A percentile compares a stretch with the other conserved stretches of the same genome.
These are phyloP conservation scores for Epichloe sp. DNA, from an alignment of 2,329 filamentous ascomycete genomes.

Conservation along the genomic window DNA sequence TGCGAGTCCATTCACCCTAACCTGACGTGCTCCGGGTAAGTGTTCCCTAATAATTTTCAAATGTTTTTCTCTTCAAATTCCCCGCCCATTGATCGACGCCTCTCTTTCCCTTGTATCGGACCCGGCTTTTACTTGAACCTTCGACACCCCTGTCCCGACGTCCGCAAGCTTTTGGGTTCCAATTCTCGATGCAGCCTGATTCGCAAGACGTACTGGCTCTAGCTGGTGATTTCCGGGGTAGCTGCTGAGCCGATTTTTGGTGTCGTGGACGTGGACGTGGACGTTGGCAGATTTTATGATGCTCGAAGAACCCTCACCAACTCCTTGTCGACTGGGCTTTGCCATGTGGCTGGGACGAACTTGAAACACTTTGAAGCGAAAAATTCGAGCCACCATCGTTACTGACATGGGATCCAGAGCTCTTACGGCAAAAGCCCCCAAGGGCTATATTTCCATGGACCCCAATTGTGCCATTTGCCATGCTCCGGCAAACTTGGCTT, in stretches of 20 bases:
- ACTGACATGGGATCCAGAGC: constrained; percentile 42
- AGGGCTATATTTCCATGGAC: constrained; percentile 48
- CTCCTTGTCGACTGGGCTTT: not conserved
- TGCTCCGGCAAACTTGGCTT: constrained; percentile 42
- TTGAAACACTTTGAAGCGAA: constrained; percentile 1
- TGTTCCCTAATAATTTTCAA: not conserved
- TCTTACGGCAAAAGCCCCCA: constrained; percentile 24
- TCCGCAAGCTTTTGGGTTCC: not conserved
- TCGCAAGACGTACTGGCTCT: not conserved
- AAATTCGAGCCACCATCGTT: constrained; percentile 4
- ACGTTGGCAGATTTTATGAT: not conserved
- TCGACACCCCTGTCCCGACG: not conserved
- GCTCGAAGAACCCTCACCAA: not conserved
- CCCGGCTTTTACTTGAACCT: not conserved
- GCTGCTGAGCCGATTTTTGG: not conserved
- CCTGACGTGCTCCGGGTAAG: not conserved
- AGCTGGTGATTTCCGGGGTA: not conserved
- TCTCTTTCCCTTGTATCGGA: not conserved
- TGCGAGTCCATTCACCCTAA: not conserved
- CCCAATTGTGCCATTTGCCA: constrained; percentile 57
- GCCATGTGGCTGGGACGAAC: not conserved
- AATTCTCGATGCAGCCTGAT: not conserved
- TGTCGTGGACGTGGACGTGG: not conserved
- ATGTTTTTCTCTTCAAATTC: constrained; percentile 1
- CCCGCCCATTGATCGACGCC: no score